A percentile compares a stretch with the other conserved stretches of the same genome.
Conservation (phyloP, 495 filamentous ascomycete species). For the Podospora anserina region DNA sequence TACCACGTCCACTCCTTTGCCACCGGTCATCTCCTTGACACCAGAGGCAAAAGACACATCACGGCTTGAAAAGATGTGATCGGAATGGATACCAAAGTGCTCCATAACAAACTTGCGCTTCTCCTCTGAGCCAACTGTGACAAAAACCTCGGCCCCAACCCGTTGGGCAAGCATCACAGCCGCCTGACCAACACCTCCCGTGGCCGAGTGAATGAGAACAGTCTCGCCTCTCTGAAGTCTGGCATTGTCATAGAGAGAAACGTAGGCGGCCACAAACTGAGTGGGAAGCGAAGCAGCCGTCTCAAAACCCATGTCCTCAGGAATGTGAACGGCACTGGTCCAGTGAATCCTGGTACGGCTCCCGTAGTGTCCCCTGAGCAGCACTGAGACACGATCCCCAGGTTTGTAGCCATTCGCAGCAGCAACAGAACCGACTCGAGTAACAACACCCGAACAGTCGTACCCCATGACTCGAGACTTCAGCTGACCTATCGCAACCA, state of each 20-base stretch:
- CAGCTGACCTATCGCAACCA: constrained; percentile 51
- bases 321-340: constrained; percentile 38
- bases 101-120: constrained; percentile 45
- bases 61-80: constrained; percentile 52
- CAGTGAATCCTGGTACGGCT: constrained; percentile 17
- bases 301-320: constrained; percentile 46
- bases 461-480: constrained; percentile 39
- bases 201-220: constrained; percentile 58
- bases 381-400: constrained; percentile 48
- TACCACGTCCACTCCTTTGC: constrained; percentile 56
- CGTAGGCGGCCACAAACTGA: constrained; percentile 53
- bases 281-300: constrained; percentile 51
- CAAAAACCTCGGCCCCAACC: constrained; percentile 53
- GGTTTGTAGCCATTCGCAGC: constrained; percentile 37
- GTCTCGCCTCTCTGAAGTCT: constrained; percentile 47
- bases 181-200: constrained; percentile 57
- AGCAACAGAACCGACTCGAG: constrained; percentile 50
- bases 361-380: constrained; percentile 33
- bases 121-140: constrained; percentile 50
- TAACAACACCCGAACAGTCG: constrained; percentile 48
- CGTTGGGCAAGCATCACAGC: constrained; percentile 53
- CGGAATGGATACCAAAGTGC: constrained; percentile 46
- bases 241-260: constrained; percentile 42
- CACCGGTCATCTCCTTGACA: constrained; percentile 45
- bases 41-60: constrained; percentile 41